Conservation (phyloP, 2,329 filamentous ascomycete genomes). For the Colletotrichum karsti region DNA sequence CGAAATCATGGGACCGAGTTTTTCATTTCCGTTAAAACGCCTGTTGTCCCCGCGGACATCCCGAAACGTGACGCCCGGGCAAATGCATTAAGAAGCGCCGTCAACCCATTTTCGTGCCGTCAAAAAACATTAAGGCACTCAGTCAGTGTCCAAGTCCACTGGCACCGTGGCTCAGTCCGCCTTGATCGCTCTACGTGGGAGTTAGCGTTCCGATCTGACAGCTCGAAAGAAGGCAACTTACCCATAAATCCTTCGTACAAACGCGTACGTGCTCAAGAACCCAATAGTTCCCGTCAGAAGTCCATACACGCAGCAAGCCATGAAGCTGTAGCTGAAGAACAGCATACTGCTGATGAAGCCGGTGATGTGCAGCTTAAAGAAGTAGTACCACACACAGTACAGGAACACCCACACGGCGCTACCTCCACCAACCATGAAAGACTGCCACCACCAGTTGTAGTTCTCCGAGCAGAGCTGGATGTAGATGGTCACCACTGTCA, state of each 20-base stretch:
- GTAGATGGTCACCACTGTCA: slow-evolving; percentile 85
- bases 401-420: slow-evolving; percentile 83
- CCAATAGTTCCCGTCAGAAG: slow-evolving; percentile 85
- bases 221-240: slow-evolving; percentile 49
- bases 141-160: neutral
- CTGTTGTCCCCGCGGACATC: slow-evolving; percentile 3
- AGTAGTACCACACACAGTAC: slow-evolving; percentile 87
- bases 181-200: slow-evolving; percentile 56
- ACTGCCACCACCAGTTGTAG: slow-evolving; percentile 94
- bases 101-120: neutral
- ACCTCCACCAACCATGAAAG: slow-evolving; percentile 80
- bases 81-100: slow-evolving; percentile 22
- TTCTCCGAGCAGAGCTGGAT: slow-evolving; percentile 86
- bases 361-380: slow-evolving; percentile 80
- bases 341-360: slow-evolving; percentile 82
- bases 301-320: slow-evolving; percentile 84
- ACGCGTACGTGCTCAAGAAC: slow-evolving; percentile 84
- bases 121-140: neutral
- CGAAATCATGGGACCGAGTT: neutral
- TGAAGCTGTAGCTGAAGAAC: slow-evolving; percentile 86
- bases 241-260: slow-evolving; percentile 85
- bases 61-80: slow-evolving; percentile 10
- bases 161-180: slow-evolving; percentile 46
- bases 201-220: neutral
- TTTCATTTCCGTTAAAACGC: slow-evolving; percentile 14